Evolutionary conservation across 2,329 filamentous ascomycete species (phyloP), one percentile per base, ranked within the genome.

Genomic region (Pseudogymnoascus sp.): DNA sequence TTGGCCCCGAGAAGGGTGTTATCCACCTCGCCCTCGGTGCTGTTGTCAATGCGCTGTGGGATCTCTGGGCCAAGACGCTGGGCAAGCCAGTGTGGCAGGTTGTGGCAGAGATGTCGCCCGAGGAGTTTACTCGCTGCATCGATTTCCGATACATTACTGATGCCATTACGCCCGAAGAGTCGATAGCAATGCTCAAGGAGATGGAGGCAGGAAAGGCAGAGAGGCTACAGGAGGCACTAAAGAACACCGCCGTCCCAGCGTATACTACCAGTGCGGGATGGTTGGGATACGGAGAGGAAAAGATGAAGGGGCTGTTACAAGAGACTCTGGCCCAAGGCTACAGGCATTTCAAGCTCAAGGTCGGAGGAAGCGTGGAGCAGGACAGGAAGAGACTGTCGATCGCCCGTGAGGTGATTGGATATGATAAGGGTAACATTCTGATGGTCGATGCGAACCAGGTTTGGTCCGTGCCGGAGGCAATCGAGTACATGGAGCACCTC

Each of bases 101-200:
- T 67, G 87, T 96, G 29, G 88, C 88, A 7, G 91, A 96, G 68
- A 95, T 96, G 89, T 87, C 82, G 3, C 90, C 91, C 1, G 88
- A 93, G 76, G 87, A 96, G 78, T 84, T 95, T 61, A 91, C 96
- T 62, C 77, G 81, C 65, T 92, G 91, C 77, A 92, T 96, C 73
- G 92, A 96, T 77, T 96, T 96, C 79, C 83, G 91, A 60, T 96
- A 96, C 77, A 93, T 96, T 75, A 93, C 89, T 33, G 91, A 96
- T 76, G 91, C 90, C 26, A 80, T 96, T 67, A 96, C 91, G 0
- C 90, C 89, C 0, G 87, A 90, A 44, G 91, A 96, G 75, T 91
- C 91, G 0, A 74, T 96, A 33, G 80, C 79, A 16, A 79, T 96
- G 71, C 80, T 96, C 35, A 82, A 80, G 68, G 82, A 84, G 71